Conservation (phyloP, 768 basidiomycete genomes). For the Peribolospora kevripleyi region DNA sequence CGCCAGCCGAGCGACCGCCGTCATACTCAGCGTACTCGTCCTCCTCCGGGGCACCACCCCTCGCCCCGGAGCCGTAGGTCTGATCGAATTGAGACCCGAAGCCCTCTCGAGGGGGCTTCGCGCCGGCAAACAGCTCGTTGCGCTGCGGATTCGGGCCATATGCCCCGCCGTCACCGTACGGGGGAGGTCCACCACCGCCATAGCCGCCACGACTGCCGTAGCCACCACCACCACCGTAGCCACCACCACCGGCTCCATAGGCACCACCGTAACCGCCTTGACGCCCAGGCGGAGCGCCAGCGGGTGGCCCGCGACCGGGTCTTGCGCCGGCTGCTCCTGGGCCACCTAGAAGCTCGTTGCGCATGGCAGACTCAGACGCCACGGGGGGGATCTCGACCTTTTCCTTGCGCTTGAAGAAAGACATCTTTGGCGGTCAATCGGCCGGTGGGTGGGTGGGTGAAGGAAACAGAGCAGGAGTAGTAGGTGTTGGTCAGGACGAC, state of each 20-base stretch:
- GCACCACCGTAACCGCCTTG: too few relatives aligned
- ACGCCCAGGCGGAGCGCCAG: too few relatives aligned
- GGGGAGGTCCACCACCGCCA: background rate
- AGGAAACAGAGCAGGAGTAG: too few relatives aligned
- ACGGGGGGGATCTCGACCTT: too few relatives aligned
- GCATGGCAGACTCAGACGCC: too few relatives aligned
- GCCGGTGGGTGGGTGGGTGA: too few relatives aligned
- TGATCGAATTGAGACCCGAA: conserved; percentile 6
- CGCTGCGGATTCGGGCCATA: conserved; percentile 9
- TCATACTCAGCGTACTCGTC: conserved; percentile 8
- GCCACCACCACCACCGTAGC: background rate
- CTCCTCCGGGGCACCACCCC: conserved; percentile 14
- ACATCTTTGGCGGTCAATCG: too few relatives aligned
- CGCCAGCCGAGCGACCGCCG: conserved; percentile 1
- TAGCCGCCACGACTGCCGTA: background rate
- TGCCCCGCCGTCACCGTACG: background rate
- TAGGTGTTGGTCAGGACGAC: too few relatives aligned
- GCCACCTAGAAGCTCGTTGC: too few relatives aligned
- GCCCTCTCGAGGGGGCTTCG: conserved; percentile 1
- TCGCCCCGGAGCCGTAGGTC: conserved; percentile 7
- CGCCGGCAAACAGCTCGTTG: conserved; percentile 19
- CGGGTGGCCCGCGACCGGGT: too few relatives aligned
- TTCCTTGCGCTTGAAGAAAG: too few relatives aligned
- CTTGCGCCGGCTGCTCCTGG: too few relatives aligned
- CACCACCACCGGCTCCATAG: background rate